A percentile compares a stretch with the other conserved stretches of the same genome.
phyloP scores from a whole-genome alignment of 331 rosid genomes.

The Ulmus americana region DNA sequence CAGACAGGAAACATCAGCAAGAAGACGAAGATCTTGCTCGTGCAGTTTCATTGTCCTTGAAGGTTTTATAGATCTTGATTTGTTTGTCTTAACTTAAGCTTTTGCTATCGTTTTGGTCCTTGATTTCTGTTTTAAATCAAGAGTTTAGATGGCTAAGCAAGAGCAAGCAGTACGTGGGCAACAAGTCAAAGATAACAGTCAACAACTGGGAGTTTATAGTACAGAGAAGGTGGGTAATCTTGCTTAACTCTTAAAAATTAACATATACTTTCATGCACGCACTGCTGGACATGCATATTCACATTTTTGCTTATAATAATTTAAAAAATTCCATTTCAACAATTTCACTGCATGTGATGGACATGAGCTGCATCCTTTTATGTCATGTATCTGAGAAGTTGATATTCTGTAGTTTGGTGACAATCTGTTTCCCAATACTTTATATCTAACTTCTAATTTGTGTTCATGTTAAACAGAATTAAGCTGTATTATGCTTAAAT shows the following conservation, averaged over 20 bases:
- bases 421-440: not conserved
- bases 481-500: not conserved
- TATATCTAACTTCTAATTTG: not conserved
- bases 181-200: slow-evolving; percentile 22
- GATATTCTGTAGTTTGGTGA: not conserved
- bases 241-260: not conserved
- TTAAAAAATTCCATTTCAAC: not conserved
- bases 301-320: slow-evolving; percentile 14
- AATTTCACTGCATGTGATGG: not conserved
- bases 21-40: slow-evolving; percentile 64
- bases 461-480: slow-evolving; percentile 1
- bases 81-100: slow-evolving; percentile 10
- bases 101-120: slow-evolving; percentile 23
- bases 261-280: not conserved
- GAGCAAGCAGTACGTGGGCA: slow-evolving; percentile 46
- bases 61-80: slow-evolving; percentile 36
- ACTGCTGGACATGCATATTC: not conserved
- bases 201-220: slow-evolving; percentile 20
- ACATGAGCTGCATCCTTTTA: not conserved
- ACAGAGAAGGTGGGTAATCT: slow-evolving; percentile 37
- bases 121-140: slow-evolving; percentile 23
- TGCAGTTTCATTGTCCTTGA: slow-evolving; percentile 66
- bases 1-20: slow-evolving; percentile 29
- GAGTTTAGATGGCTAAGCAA: slow-evolving; percentile 58
- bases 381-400: not conserved